Evolutionary conservation across 1,284 basidiomycete species (phyloP), one percentile per base, ranked within the genome.

Genomic region (Fomitopsis betulina): DNA sequence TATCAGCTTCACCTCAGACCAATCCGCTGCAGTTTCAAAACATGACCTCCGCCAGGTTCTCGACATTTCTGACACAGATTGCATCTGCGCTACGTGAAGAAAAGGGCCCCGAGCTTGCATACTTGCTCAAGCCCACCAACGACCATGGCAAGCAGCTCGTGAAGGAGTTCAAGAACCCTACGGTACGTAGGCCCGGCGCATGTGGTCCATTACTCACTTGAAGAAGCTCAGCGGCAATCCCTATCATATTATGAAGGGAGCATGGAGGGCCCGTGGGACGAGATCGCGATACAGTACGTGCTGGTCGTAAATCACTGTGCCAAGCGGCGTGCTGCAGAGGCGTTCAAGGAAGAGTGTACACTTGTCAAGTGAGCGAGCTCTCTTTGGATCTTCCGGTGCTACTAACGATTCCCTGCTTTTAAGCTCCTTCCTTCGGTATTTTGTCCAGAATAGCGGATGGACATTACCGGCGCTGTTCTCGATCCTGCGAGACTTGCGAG

Each of bases 371-470:
- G 62, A 65, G 68, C 68, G 59, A 59, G 54, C 54, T 33, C 27
- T 8, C 39, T 55, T 52, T n/a, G 5, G 15, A n/a, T 17, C 19
- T 23, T 1, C 21, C 15, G 13, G 15, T 23, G 39, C 27, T 25
- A 10, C 49, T 39, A 9, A 23, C 10, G 30, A 6, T 7, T 50
- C 9, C 9, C 30, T 5, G 38, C 3, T 5, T 27, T 30, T 38
- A 50, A 90, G 89, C 30, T 73, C 85, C 8, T 93, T 94, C 74
- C 82, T 87, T 60, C 83, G 87, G 17, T 94, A 85, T 75, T 88
- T 95, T 61, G 78, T 80, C 21, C 82, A 82, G 56, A 89, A 91
- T 68, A 85, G 85, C 21, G 86, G 91, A 3, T 96, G 93, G 93
- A 87, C 89, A 19, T 73, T 96, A 4, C 89, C 87, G 10, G 84